Evolutionary conservation across 2,329 filamentous ascomycete genomes (phyloP), one percentile per base, ranked within the genome.

Genomic region (Alternaria atra): DNA sequence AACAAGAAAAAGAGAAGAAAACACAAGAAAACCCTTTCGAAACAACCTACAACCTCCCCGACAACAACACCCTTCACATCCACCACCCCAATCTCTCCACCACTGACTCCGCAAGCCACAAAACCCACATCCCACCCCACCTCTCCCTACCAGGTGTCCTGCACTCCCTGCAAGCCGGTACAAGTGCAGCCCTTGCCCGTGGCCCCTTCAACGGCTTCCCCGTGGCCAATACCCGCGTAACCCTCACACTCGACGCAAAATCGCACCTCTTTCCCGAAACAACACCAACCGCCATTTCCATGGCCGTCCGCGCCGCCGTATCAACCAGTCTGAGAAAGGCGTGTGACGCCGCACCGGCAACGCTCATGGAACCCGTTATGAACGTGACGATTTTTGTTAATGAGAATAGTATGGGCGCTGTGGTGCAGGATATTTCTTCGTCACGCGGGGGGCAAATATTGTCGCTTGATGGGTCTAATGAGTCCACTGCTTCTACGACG

Each of bases 321-420:
- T 87, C 90, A 60, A 83, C 85, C 8, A 90, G 90, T 0, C 84
- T 98, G 1, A 86, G 86, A 52, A 84, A 87, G 17, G 87, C 89
- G 0, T 84, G 87, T 56, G 80, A 84, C 9, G 78, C 80, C 29
- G 74, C 81, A 3, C 81, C 83, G 3, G 86, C 93, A 1, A 85
- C 86, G 1, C 83, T 99, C 39, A 90, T 98, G 81, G 95, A 99
- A 74, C 95, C 95, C 1, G 91, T 99, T 55, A 97, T 98, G 93
- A 89, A 90, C 61, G 92, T 92, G 5, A 89, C 90, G 53, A 97
- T 99, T 73, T 89, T 88, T 67, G 93, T 95, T 51, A 92, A 95
- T 52, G 94, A 97, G 79, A 85, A 86, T 6, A 89, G 87, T 6
- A 89, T 97, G 1, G 93, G 94, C 4, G 86, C 87, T 5, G 91